These are phyloP conservation scores for Plantago elongata DNA, from an alignment of 257 asterid species.

Conservation along the genomic window DNA sequence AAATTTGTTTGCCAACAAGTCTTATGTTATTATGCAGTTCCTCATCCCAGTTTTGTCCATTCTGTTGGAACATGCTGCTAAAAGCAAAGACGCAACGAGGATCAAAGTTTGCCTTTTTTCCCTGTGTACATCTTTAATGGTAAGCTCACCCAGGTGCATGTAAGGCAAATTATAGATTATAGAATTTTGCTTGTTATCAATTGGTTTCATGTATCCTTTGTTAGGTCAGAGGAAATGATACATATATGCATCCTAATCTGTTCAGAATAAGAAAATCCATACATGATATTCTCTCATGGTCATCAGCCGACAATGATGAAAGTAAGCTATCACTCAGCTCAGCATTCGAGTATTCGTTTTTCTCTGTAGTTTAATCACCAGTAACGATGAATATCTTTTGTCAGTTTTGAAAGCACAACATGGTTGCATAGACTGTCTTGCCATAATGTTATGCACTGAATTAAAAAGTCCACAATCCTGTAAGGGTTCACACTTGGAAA, in stretches of 20 bases:
- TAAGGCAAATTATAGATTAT: conserved; percentile 5
- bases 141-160: conserved; percentile 23
- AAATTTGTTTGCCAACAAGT: conserved; percentile 12
- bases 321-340: conserved; percentile 37
- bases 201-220: background rate
- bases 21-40: conserved; percentile 47
- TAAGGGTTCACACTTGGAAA: conserved; percentile 25
- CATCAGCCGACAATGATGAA: conserved; percentile 53
- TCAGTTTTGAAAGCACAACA: conserved; percentile 87
- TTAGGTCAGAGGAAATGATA: conserved; percentile 60
- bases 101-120: conserved; percentile 77
- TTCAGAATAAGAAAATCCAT: conserved; percentile 43
- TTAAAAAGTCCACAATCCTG: conserved; percentile 40
- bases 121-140: conserved; percentile 77
- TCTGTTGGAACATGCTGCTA: conserved; percentile 52
- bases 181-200: background rate
- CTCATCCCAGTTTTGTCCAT: conserved; percentile 63
- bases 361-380: conserved; percentile 18
- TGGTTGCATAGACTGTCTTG: conserved; percentile 93
- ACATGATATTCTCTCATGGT: conserved; percentile 57
- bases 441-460: conserved; percentile 72
- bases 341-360: conserved; percentile 15
- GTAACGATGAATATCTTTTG: conserved; percentile 9
- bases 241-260: conserved; percentile 46
- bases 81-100: conserved; percentile 42